These are phyloP conservation scores for Santalum album DNA, from an alignment of 164 flowering plant genomes.

Conservation along the genomic window DNA sequence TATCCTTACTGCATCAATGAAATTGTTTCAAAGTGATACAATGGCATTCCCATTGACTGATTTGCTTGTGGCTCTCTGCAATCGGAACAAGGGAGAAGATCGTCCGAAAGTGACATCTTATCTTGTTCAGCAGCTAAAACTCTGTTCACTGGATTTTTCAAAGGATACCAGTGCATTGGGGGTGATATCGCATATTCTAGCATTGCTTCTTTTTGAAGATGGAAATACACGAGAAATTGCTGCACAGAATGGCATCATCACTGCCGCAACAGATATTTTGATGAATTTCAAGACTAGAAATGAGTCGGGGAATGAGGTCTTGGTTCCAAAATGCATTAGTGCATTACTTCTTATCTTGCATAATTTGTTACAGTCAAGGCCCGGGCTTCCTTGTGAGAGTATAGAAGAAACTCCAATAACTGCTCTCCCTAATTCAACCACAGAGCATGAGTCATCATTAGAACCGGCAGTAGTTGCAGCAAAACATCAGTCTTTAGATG, in stretches of 20 bases:
- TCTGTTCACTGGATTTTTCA: conserved; percentile 46
- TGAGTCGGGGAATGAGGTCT: conserved; percentile 34
- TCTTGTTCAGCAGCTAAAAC: conserved; percentile 72
- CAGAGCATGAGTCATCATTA: conserved; percentile 28
- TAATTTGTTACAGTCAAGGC: conserved; percentile 65
- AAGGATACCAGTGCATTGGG: conserved; percentile 50
- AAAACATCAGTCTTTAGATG: conserved; percentile 23
- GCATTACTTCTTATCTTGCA: conserved; percentile 75
- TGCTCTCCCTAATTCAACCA: conserved; percentile 36
- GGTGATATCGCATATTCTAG: conserved; percentile 62
- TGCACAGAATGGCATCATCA: conserved; percentile 55
- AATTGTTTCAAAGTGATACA: conserved; percentile 65
- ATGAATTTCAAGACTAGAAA: conserved; percentile 37
- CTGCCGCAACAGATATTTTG: conserved; percentile 49
- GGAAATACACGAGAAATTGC: conserved; percentile 59
- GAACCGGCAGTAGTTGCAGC: conserved; percentile 23
- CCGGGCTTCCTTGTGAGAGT: conserved; percentile 34
- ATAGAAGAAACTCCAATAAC: conserved; percentile 27
- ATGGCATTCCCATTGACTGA: conserved; percentile 74
- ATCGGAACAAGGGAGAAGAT: conserved; percentile 76
- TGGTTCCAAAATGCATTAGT: conserved; percentile 65
- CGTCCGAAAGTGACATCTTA: conserved; percentile 59
- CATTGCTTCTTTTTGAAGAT: conserved; percentile 79
- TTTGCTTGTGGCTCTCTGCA: conserved; percentile 74
- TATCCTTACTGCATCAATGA: conserved; percentile 61